A percentile compares a stretch with the other conserved stretches of the same genome.
phyloP scores from a whole-genome alignment of 2,329 filamentous ascomycete species.

The Exophiala calicioides region DNA sequence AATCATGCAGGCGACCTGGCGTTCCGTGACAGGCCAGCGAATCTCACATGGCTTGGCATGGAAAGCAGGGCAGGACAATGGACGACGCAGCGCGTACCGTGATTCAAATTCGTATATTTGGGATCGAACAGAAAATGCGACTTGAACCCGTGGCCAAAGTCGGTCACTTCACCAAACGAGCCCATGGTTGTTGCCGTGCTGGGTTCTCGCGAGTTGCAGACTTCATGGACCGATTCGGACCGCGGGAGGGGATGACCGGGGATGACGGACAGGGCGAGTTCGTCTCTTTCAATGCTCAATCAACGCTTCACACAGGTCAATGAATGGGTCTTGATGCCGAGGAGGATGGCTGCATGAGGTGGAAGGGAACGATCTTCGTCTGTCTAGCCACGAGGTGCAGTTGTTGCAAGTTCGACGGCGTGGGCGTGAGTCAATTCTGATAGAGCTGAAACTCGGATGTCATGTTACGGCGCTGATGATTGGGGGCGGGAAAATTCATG shows the following conservation, averaged over 20 bases:
- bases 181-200: slow-evolving; percentile 23
- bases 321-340: too few species aligned
- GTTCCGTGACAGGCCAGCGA: not conserved
- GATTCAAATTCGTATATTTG: slow-evolving; percentile 73
- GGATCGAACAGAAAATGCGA: slow-evolving; percentile 70
- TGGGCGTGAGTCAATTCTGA: slow-evolving; percentile 15
- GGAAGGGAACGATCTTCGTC: too few species aligned
- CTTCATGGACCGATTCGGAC: slow-evolving; percentile 3
- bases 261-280: not conserved
- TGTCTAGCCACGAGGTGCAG: too few species aligned
- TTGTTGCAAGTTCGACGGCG: slow-evolving; percentile 11
- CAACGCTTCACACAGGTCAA: too few species aligned
- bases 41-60: slow-evolving; percentile 4
- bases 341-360: too few species aligned
- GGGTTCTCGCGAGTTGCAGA: not conserved
- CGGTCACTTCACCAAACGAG: slow-evolving; percentile 31
- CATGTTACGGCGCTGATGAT: not conserved
- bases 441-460: slow-evolving; percentile 13
- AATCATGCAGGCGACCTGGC: too few species aligned
- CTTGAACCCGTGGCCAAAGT: slow-evolving; percentile 57
- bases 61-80: slow-evolving; percentile 4
- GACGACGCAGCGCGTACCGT: slow-evolving; percentile 65
- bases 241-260: slow-evolving; percentile 2
- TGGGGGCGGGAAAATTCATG: not conserved
- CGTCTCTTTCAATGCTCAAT: not conserved